Conservation (phyloP, 2,329 filamentous ascomycete species). For the Trichoderma polysporum region DNA sequence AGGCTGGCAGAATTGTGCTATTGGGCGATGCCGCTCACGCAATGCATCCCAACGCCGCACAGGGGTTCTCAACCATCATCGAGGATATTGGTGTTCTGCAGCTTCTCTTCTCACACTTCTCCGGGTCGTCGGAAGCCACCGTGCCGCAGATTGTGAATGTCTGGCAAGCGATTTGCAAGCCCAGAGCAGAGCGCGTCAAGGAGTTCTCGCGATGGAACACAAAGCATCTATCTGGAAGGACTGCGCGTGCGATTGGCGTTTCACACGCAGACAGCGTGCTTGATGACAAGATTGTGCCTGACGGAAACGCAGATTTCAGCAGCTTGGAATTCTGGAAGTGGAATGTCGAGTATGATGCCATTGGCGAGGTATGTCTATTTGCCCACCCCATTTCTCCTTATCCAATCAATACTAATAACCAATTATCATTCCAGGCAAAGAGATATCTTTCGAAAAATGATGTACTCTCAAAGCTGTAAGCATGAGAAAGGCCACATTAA, state of each 20-base stretch:
- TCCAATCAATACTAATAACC: background rate
- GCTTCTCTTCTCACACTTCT: background rate
- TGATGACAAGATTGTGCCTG: conserved; percentile 8
- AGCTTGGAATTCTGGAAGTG: conserved; percentile 21
- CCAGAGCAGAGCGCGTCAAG: conserved; percentile 26
- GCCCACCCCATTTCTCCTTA: too few species aligned
- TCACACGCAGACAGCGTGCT: background rate
- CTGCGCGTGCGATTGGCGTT: background rate
- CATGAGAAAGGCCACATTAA: background rate
- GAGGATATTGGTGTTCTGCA: conserved; percentile 21
- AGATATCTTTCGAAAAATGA: background rate
- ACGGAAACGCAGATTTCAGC: conserved; percentile 12
- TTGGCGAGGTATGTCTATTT: conserved; percentile 26
- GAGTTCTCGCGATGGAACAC: conserved; percentile 24
- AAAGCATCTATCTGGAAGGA: background rate
- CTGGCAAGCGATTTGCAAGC: conserved; percentile 26
- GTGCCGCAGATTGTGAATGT: background rate
- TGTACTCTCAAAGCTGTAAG: background rate
- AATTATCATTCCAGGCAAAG: background rate
- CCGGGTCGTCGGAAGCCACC: background rate
- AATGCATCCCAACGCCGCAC: conserved; percentile 22
- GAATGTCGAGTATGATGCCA: conserved; percentile 22
- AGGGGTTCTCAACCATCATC: conserved; percentile 21
- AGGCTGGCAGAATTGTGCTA: conserved; percentile 23
- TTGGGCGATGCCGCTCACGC: conserved; percentile 26